These are phyloP conservation scores for Nymphaea colorata DNA, from an alignment of 164 flowering plant species.

Conservation along the genomic window DNA sequence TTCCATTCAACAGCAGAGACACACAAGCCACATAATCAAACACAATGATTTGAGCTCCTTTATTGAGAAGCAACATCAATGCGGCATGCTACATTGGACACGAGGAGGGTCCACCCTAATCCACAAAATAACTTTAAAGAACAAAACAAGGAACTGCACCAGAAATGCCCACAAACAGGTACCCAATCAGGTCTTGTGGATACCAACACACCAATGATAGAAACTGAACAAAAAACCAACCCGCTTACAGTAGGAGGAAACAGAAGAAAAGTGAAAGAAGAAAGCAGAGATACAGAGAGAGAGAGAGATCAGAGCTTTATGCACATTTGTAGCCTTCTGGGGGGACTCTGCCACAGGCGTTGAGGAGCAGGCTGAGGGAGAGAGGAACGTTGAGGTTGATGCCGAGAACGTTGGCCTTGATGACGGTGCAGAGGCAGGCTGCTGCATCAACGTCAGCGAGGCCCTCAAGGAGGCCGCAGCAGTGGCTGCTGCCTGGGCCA, in stretches of 20 bases:
- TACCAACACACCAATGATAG: neutral
- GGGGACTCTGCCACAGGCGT: constrained; percentile 49
- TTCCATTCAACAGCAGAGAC: too few relatives aligned
- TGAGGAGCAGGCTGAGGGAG: constrained; percentile 50
- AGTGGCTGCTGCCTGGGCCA: constrained; percentile 40
- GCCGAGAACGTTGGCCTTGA: constrained; percentile 58
- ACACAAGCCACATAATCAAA: too few relatives aligned
- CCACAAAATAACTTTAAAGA: too few relatives aligned
- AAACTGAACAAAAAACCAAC: neutral
- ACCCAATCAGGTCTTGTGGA: neutral
- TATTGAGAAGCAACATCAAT: too few relatives aligned
- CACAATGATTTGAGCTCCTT: too few relatives aligned
- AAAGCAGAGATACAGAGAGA: neutral
- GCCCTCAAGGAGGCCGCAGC: constrained; percentile 45
- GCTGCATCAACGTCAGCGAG: constrained; percentile 75
- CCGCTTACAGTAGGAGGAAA: too few relatives aligned
- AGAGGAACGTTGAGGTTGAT: constrained; percentile 37
- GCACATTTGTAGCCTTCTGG: constrained; percentile 49
- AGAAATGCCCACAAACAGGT: neutral
- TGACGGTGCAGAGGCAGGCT: constrained; percentile 62
- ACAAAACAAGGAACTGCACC: too few relatives aligned
- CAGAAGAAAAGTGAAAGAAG: neutral
- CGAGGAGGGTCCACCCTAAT: too few relatives aligned
- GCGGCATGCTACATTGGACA: too few relatives aligned
- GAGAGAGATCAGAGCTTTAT: neutral